Percentiles rank a stretch among this genome's conserved stretches.
phyloP scores from a whole-genome alignment of 2,329 filamentous ascomycete genomes.

The Waltergamsia citrina region DNA sequence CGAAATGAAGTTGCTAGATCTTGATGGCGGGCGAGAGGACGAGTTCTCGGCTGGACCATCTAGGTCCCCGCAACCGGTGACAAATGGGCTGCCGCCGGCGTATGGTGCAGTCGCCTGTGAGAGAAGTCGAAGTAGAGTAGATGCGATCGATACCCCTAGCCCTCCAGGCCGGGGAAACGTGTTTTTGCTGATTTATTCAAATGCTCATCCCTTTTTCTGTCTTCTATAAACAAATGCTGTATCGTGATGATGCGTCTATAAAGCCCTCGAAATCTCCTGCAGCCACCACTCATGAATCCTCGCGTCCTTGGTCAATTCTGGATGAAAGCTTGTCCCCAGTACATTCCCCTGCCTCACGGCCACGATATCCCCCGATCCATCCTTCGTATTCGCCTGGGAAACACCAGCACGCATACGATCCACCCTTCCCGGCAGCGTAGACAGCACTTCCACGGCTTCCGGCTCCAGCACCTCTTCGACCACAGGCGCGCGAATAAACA shows the following conservation, averaged over 20 bases:
- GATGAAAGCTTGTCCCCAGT: constrained; percentile 92
- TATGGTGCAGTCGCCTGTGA: too few relatives aligned
- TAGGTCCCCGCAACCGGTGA: too few relatives aligned
- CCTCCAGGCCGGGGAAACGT: too few relatives aligned
- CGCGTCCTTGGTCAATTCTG: constrained; percentile 79
- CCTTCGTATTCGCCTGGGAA: constrained; percentile 24
- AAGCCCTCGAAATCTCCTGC: constrained; percentile 40
- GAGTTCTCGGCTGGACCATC: too few relatives aligned
- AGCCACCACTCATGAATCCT: constrained; percentile 95
- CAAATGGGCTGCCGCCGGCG: too few relatives aligned
- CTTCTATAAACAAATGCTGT: neutral
- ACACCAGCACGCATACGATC: constrained; percentile 25
- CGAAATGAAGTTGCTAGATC: too few relatives aligned
- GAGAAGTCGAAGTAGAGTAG: too few relatives aligned
- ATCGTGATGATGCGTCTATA: neutral
- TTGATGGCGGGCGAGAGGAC: too few relatives aligned
- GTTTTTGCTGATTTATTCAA: too few relatives aligned
- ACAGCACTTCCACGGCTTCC: constrained; percentile 38
- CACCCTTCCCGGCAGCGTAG: constrained; percentile 32
- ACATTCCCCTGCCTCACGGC: constrained; percentile 87
- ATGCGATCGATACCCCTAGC: too few relatives aligned
- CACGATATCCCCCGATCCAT: constrained; percentile 65
- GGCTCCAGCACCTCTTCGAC: constrained; percentile 66
- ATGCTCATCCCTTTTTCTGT: too few relatives aligned
- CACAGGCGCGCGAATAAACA: constrained; percentile 92